phyloP scores from a whole-genome alignment of 1,139 yeast genomes.

The Hansenula sp. region DNA sequence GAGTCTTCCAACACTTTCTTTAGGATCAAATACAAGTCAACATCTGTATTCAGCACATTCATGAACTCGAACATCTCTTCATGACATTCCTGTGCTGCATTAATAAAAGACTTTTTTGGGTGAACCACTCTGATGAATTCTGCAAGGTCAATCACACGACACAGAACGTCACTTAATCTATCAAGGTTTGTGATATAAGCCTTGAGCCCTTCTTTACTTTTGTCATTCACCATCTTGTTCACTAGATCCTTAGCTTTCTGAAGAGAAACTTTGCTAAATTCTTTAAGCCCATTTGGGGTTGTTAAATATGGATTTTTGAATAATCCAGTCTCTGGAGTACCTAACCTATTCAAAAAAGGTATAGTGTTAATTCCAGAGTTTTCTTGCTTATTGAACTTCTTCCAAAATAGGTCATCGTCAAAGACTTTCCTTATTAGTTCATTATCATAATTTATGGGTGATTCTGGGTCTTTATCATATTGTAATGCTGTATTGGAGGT shows the following conservation, averaged over 20 bases:
- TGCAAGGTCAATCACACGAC: slow-evolving; percentile 91
- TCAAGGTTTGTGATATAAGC: slow-evolving; percentile 68
- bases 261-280: slow-evolving; percentile 64
- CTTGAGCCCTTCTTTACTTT: slow-evolving; percentile 40
- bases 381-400: slow-evolving; percentile 11
- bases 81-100: slow-evolving; percentile 85
- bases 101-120: slow-evolving; percentile 66
- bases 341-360: slow-evolving; percentile 5
- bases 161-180: slow-evolving; percentile 78
- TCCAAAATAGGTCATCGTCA: slow-evolving; percentile 19
- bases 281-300: slow-evolving; percentile 64
- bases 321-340: slow-evolving; percentile 48
- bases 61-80: slow-evolving; percentile 88
- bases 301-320: slow-evolving; percentile 68
- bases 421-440: slow-evolving; percentile 18
- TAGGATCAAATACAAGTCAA: slow-evolving; percentile 60
- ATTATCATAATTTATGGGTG: slow-evolving; percentile 9
- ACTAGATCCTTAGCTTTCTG: slow-evolving; percentile 60
- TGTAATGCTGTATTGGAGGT: background rate
- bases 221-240: slow-evolving; percentile 45
- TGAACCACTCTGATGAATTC: slow-evolving; percentile 90
- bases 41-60: slow-evolving; percentile 88
- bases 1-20: slow-evolving; percentile 46
- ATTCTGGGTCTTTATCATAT: background rate
- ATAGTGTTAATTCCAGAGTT: background rate